phyloP scores from a whole-genome alignment of 2,329 filamentous ascomycete species.

The Verticillium longisporum region DNA sequence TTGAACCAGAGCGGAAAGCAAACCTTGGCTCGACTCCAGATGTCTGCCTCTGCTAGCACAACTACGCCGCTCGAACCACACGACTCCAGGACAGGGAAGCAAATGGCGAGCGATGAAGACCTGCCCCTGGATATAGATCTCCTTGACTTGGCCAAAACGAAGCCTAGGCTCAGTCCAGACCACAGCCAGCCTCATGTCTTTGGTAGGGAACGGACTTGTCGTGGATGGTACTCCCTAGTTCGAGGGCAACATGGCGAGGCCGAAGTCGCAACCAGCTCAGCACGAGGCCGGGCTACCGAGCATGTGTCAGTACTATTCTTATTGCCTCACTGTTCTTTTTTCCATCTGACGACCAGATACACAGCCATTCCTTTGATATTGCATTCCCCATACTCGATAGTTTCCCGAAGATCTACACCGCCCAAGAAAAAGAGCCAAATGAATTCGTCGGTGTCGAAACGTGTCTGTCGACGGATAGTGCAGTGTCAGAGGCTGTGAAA shows the following conservation, averaged over 20 bases:
- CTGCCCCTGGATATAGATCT: constrained; percentile 20
- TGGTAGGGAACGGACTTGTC: constrained; percentile 30
- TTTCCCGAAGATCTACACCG: constrained; percentile 68
- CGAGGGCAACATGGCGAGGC: constrained; percentile 8
- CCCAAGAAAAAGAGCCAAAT: constrained; percentile 19
- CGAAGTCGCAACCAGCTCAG: too few species aligned
- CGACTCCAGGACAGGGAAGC: neutral
- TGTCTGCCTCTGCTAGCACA: constrained; percentile 46
- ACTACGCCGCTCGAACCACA: neutral
- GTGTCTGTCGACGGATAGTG: constrained; percentile 66
- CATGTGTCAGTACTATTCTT: neutral
- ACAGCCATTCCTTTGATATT: constrained; percentile 24
- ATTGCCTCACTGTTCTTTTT: neutral
- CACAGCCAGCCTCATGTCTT: constrained; percentile 28
- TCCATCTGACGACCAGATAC: neutral
- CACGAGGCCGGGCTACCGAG: neutral
- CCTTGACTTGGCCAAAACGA: constrained; percentile 13
- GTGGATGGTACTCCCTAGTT: constrained; percentile 11
- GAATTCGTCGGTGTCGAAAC: constrained; percentile 43
- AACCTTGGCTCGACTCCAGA: constrained; percentile 66
- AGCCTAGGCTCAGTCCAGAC: constrained; percentile 1
- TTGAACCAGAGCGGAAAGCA: constrained; percentile 74
- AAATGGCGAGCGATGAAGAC: neutral
- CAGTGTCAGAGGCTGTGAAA: constrained; percentile 63
- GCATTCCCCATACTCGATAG: constrained; percentile 75